Evolutionary conservation across 2,329 filamentous ascomycete genomes (phyloP).

Genomic region (Aureobasidium uvarum): DNA sequence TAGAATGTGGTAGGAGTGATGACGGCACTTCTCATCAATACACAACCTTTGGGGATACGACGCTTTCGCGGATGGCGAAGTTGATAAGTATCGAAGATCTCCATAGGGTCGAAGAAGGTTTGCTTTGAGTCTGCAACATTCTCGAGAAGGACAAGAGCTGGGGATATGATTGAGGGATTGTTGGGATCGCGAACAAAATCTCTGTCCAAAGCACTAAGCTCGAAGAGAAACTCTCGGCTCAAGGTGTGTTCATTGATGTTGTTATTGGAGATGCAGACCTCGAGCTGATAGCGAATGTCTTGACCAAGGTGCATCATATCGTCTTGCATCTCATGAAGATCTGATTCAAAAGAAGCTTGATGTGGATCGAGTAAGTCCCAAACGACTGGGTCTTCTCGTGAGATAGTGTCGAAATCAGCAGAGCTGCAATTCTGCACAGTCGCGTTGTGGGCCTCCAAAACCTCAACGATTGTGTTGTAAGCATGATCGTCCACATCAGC

Average conservation of each 20-base stretch:
- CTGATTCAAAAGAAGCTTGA: slow-evolving; percentile 17
- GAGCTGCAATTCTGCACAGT: slow-evolving; percentile 28
- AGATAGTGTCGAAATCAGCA: neutral
- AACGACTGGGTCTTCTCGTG: slow-evolving; percentile 6
- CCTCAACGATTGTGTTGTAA: slow-evolving; percentile 34
- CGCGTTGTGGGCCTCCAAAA: slow-evolving; percentile 71
- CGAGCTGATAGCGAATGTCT: slow-evolving; percentile 80
- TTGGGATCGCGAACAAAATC: neutral
- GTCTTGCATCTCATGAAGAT: slow-evolving; percentile 31
- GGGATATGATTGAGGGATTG: slow-evolving; percentile 27
- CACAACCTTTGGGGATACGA: slow-evolving; percentile 68
- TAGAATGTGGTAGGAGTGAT: slow-evolving; percentile 84
- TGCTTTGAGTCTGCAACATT: slow-evolving; percentile 65
- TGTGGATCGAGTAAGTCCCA: slow-evolving; percentile 21
- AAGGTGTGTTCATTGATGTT: slow-evolving; percentile 75
- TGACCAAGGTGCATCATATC: slow-evolving; percentile 51
- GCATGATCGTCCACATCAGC: neutral
- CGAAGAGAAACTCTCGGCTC: slow-evolving; percentile 62
- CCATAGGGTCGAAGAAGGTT: slow-evolving; percentile 66
- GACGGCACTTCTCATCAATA: slow-evolving; percentile 69
- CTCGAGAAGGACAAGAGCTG: slow-evolving; percentile 67
- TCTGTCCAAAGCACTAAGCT: slow-evolving; percentile 54
- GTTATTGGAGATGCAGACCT: slow-evolving; percentile 84
- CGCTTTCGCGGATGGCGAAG: slow-evolving; percentile 29
- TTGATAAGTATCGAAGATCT: slow-evolving; percentile 60